Base-by-base conservation (phyloP, 2,329 filamentous ascomycete genomes). In the Lasiodiplodia sp. region DNA sequence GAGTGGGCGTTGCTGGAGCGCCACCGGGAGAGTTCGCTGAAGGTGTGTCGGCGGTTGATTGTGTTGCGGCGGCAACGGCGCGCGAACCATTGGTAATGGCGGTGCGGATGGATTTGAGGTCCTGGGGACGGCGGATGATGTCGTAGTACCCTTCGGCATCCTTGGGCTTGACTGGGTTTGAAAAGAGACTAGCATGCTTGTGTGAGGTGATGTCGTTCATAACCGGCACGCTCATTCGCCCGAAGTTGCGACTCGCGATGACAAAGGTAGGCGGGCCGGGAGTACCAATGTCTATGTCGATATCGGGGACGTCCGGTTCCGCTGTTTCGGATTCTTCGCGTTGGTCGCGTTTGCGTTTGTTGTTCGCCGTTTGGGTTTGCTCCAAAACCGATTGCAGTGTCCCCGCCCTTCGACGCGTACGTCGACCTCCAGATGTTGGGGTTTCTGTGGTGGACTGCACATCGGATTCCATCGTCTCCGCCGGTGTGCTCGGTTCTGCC, bases 1-100 rank as follows among this genome's bases (percentile, higher is more conserved):
- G 53, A 21, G 86, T 85, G 2, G 68, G 68, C 4, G 68, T 69
- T 6, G 67, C 49, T 4, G 67, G 67, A 28, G 51, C 51, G 10
- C 60, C 44, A 21, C 87, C 87, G 0, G 89, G 83, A 52, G 92
- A 87, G 63, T 84, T 85, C 8, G 83, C 83, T n/a, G 87, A 88
- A 65, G 85, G 87, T 71, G 88, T 87, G 0, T 85, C 83, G 0
- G 88, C 90, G 44, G 87, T 86, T 18, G 82, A 77, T 16, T 82
- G 77, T 38, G 87, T 87, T 16, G 82, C 77, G 14, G 82, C 77
- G 49, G 76, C 75, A 16, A 94, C 91, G 69, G 91, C 90, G 67
- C 88, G 90, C 5, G 78, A 76, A 5, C 84, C 84, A 2, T 79
- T 80, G 4, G 76, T 79, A 67, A 87, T 83, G 62, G 84, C 84